Evolutionary conservation across 352 stramenopile genomes (phyloP).

Genomic region (Phytophthora sp.): DNA sequence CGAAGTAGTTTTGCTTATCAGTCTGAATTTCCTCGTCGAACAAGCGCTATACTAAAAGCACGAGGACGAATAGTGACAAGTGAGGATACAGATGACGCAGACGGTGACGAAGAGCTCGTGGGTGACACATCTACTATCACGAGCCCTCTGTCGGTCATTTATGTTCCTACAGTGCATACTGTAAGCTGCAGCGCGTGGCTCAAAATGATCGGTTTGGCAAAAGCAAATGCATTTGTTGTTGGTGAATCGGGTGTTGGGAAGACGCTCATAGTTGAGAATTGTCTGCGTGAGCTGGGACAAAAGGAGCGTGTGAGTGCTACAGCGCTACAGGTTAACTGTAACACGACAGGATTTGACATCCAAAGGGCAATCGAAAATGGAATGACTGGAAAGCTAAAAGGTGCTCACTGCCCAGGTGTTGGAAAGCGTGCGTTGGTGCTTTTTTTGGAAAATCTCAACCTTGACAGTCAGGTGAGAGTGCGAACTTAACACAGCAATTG

Average conservation of each 20-base stretch:
- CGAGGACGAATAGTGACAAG: constrained; percentile 26
- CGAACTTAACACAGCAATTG: not conserved
- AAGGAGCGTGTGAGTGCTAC: constrained; percentile 40
- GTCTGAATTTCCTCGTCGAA: constrained; percentile 26
- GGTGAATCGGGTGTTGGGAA: constrained; percentile 63
- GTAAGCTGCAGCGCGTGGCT: constrained; percentile 48
- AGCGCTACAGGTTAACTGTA: constrained; percentile 39
- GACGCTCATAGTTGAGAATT: constrained; percentile 47
- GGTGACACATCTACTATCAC: constrained; percentile 29
- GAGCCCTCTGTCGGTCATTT: constrained; percentile 41
- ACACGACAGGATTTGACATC: constrained; percentile 35
- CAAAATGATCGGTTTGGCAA: constrained; percentile 39
- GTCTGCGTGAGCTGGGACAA: constrained; percentile 37
- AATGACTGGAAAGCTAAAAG: constrained; percentile 60
- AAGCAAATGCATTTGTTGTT: constrained; percentile 53
- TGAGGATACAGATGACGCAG: constrained; percentile 25
- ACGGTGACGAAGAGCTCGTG: constrained; percentile 21
- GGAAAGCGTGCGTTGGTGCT: constrained; percentile 54
- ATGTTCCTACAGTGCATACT: constrained; percentile 49
- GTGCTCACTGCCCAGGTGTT: constrained; percentile 54
- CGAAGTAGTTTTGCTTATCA: constrained; percentile 36
- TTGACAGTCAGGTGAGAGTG: constrained; percentile 48
- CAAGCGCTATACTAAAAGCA: constrained; percentile 34
- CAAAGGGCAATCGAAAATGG: constrained; percentile 44
- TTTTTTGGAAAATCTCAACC: constrained; percentile 64